These are phyloP conservation scores for Mycena galericulata DNA, from an alignment of 768 basidiomycete genomes.

Conservation along the genomic window DNA sequence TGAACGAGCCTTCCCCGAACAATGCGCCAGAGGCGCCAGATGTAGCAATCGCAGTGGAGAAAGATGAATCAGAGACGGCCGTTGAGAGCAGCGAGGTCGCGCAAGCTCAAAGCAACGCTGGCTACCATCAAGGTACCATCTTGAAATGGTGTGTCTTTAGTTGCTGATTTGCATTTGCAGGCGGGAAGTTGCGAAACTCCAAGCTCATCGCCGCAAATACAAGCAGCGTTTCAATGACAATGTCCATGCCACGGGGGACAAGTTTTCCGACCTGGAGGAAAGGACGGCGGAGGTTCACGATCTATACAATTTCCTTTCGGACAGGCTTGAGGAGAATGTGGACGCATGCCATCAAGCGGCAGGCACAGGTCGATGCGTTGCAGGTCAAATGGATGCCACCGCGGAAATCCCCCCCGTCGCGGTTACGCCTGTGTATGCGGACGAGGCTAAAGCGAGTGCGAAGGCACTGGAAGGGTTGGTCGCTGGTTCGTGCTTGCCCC, in stretches of 20 bases:
- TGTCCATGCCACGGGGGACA: constrained; percentile 53
- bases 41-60: background rate
- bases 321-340: constrained; percentile 49
- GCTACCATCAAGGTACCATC: constrained; percentile 33
- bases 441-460: constrained; percentile 47
- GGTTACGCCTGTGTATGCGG: constrained; percentile 26
- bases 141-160: constrained; percentile 4
- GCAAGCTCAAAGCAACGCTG: constrained; percentile 29
- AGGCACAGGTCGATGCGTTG: constrained; percentile 52
- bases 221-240: constrained; percentile 56
- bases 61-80: constrained; percentile 10
- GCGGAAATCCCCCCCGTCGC: constrained; percentile 18
- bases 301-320: constrained; percentile 48
- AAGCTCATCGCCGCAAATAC: constrained; percentile 53
- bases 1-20: constrained; percentile 22
- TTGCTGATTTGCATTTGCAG: constrained; percentile 36
- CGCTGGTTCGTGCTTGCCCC: constrained; percentile 51
- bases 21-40: background rate
- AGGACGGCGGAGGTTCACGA: constrained; percentile 53
- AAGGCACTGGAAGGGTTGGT: constrained; percentile 53
- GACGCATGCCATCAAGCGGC: constrained; percentile 44
- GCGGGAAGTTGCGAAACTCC: constrained; percentile 53
- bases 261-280: constrained; percentile 54
- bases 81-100: constrained; percentile 18
- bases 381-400: constrained; percentile 41